Evolutionary conservation across 257 asterid genomes (phyloP), one percentile per base, ranked within the genome.

Genomic region (Solanum microdontum): DNA sequence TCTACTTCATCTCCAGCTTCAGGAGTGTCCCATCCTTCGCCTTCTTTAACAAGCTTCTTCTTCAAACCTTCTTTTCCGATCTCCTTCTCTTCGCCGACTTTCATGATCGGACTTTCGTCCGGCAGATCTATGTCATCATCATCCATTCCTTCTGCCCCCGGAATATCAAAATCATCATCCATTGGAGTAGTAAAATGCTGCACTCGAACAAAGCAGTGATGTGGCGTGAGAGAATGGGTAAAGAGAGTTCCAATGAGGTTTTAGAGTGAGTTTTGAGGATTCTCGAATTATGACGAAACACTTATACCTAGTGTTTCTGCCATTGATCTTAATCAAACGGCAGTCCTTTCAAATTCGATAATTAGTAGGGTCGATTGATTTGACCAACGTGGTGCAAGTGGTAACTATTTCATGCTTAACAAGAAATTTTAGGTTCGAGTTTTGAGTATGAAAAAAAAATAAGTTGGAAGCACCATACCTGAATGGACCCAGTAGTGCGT

Each of bases 61-160:
- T 92, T 95, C 90, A 94, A 84, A 7, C 96, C 98, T 30, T 90
- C 89, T 8, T 86, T 77, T 14, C 93, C 95, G 87, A 94, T 94
- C 88, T 92, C 96, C 91, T 91, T 94, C 90, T 95, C 98, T 45
- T 94, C 96, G 8, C 98, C 98, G 36, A 92, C 94, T 90, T 93
- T 91, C 90, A 93, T 80, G 83, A 85, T n/a, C 82, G 91, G 85
- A 92, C 89, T 82, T 13, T 88, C 93, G 24, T 91, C 96, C 60
- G 93, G 94, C 87, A 93, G 90, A 86, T 92, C 97, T 93, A 93
- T 84, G 24, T 91, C 94, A 62, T 93, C 94, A 62, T 93, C 94
- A 14, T 92, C 95, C 93, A 92, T 87, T 13, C 87, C 95, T 51
- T 84, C 93, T 3, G 90, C 66, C 82, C 93, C 72, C 82, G 94